phyloP scores from a whole-genome alignment of 495 filamentous ascomycete species.

The Hypoxylon rickii region DNA sequence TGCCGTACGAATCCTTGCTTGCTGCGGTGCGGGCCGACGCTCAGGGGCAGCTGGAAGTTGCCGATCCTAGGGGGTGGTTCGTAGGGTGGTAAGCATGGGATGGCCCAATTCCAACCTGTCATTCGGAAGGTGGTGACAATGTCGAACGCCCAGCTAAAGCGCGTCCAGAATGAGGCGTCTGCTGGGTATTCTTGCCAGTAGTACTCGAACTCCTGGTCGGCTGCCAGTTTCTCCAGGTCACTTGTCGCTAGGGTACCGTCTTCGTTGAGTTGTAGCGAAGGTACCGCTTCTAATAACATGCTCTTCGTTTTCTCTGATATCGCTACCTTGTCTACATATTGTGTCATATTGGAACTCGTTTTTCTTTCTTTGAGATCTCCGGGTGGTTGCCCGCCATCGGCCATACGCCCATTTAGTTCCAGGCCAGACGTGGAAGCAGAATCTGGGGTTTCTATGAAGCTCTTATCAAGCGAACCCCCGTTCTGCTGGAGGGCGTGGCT shows the following conservation, averaged over 20 bases:
- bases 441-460: not conserved
- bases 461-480: not conserved
- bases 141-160: conserved; percentile 74
- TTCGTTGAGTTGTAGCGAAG: conserved; percentile 1
- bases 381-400: not conserved
- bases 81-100: conserved; percentile 61
- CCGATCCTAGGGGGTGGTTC: conserved; percentile 43
- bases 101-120: conserved; percentile 75
- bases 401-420: conserved; percentile 6
- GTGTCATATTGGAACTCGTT: not conserved
- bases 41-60: conserved; percentile 45
- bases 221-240: conserved; percentile 16
- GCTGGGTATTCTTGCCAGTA: conserved; percentile 77
- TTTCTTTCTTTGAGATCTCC: not conserved
- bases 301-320: conserved; percentile 4
- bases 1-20: conserved; percentile 43
- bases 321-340: not conserved
- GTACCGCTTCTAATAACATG: not conserved
- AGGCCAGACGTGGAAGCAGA: conserved; percentile 4
- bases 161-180: conserved; percentile 55
- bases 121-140: conserved; percentile 71
- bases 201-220: conserved; percentile 47
- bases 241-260: not conserved
- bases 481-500: not conserved
- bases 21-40: conserved; percentile 40